Conservation (phyloP, 805 yeast genomes). For the Wickerhamomyces strasburgensis region DNA sequence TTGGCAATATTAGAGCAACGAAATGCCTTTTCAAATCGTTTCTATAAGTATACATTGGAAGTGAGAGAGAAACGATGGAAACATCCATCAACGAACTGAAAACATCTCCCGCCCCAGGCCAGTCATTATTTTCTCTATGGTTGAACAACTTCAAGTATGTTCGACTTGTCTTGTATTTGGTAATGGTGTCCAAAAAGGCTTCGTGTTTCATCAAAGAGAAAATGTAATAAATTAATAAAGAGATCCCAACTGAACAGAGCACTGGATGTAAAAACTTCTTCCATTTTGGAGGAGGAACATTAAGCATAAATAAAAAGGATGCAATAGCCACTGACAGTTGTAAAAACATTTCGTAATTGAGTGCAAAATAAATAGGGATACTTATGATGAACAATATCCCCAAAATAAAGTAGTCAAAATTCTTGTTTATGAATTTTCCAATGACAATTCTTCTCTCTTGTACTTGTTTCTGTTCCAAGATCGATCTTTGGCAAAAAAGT, state of each 20-base stretch:
- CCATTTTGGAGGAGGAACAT: slow-evolving; percentile 39
- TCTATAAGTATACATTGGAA: slow-evolving; percentile 75
- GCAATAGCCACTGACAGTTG: slow-evolving; percentile 58
- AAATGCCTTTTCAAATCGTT: slow-evolving; percentile 57
- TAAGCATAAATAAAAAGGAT: slow-evolving; percentile 46
- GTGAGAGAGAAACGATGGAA: slow-evolving; percentile 66
- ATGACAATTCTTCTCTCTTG: slow-evolving; percentile 22
- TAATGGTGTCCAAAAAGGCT: slow-evolving; percentile 47
- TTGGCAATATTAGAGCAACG: slow-evolving; percentile 54
- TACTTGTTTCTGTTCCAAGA: slow-evolving; percentile 12
- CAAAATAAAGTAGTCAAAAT: slow-evolving; percentile 56
- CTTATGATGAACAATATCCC: slow-evolving; percentile 45
- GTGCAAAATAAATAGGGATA: slow-evolving; percentile 53
- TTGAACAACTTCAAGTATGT: slow-evolving; percentile 58
- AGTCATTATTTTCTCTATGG: slow-evolving; percentile 24
- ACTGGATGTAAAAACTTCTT: slow-evolving; percentile 66
- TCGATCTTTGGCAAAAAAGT: slow-evolving; percentile 20
- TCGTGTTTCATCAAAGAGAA: slow-evolving; percentile 47
- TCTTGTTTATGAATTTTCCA: slow-evolving; percentile 34
- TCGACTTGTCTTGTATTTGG: slow-evolving; percentile 62
- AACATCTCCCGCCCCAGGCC: slow-evolving; percentile 84
- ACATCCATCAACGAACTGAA: slow-evolving; percentile 68
- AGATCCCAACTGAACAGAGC: slow-evolving; percentile 56
- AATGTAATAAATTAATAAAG: slow-evolving; percentile 59
- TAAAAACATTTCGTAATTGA: slow-evolving; percentile 54